Base-by-base conservation (phyloP, 176 grass and related monocot genomes). In the Oryza rufipogon region DNA sequence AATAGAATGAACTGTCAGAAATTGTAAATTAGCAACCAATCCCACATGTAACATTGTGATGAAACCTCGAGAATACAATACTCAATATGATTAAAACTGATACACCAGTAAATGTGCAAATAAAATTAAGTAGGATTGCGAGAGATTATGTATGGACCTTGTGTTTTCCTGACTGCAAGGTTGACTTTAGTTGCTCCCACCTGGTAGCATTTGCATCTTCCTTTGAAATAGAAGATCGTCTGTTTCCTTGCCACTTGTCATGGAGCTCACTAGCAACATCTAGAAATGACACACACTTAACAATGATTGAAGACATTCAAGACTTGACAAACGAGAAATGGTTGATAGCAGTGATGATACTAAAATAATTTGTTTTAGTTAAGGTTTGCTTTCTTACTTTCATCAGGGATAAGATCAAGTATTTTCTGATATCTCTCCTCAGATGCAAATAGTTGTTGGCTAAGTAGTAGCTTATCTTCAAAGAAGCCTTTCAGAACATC, bases 381-480 rank as follows among this genome's bases (percentile, higher is more conserved):
- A 38, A 38, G 36, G 36, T 38, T 36, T 38, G 36, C 36, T 66
- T 80, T 41, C 87, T 89, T 91, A 93, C 92, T 88, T 88, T 95
- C 92, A 72, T 95, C 93, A 47, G 96, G 93, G 76, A 98, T 92
- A 71, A 92, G 80, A 76, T 94, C 89, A 78, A 98, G 89, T 78
- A 98, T 94, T 74, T 95, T 98, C 58, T 89, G 89, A 76, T 68
- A 95, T 85, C 86, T 95, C 68, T 92, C 96, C 79, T 92, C 91
- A 49, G 88, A 91, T 83, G 88, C 80, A 71, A 95, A 86, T 36
- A 98, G 78, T 42, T 98, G 90, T 73, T 98, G 93, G 65, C 54
- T 87, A 67, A 45, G 28, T 79, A 98, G 76, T 56, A 95, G 63
- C 74, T 82, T 98, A 17, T 90, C 93, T 84, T 98, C 93, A 20